Conservation (phyloP, 768 basidiomycete species). For the Agaricus subrufescens region DNA sequence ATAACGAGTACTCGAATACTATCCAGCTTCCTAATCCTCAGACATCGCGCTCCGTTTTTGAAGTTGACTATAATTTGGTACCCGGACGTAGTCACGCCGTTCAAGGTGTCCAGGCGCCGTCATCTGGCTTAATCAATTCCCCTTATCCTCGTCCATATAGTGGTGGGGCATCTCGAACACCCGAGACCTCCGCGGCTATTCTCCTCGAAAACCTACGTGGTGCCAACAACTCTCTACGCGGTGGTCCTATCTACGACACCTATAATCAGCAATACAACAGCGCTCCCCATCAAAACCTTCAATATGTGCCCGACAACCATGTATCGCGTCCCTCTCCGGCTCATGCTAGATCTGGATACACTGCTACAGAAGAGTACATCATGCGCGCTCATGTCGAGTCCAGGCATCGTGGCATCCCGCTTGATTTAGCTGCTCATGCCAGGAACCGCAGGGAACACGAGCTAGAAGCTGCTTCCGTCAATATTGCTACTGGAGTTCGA, state of each 20-base stretch:
- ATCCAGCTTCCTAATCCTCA: background rate
- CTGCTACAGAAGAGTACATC: conserved; percentile 63
- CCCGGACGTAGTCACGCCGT: conserved; percentile 16
- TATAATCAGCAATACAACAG: background rate
- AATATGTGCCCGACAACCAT: conserved; percentile 24
- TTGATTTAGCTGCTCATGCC: conserved; percentile 24
- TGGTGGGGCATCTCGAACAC: conserved; percentile 10
- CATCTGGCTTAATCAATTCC: background rate
- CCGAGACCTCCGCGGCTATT: conserved; percentile 34
- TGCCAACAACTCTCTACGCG: conserved; percentile 16
- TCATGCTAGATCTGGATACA: conserved; percentile 48
- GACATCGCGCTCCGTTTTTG: conserved; percentile 14
- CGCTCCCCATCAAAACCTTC: conserved; percentile 7
- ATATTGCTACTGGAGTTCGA: conserved; percentile 35
- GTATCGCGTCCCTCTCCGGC: conserved; percentile 17
- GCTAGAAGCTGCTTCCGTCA: conserved; percentile 18
- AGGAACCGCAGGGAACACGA: conserved; percentile 17
- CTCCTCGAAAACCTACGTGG: conserved; percentile 30
- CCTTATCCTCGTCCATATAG: background rate
- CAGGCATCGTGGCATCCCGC: conserved; percentile 29
- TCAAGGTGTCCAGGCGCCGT: conserved; percentile 15
- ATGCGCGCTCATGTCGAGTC: conserved; percentile 49
- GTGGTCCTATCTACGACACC: conserved; percentile 2
- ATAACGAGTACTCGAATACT: conserved; percentile 3
- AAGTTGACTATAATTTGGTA: conserved; percentile 36